Conservation (phyloP, 495 filamentous ascomycete species). For the Daldinia vernicosa region DNA sequence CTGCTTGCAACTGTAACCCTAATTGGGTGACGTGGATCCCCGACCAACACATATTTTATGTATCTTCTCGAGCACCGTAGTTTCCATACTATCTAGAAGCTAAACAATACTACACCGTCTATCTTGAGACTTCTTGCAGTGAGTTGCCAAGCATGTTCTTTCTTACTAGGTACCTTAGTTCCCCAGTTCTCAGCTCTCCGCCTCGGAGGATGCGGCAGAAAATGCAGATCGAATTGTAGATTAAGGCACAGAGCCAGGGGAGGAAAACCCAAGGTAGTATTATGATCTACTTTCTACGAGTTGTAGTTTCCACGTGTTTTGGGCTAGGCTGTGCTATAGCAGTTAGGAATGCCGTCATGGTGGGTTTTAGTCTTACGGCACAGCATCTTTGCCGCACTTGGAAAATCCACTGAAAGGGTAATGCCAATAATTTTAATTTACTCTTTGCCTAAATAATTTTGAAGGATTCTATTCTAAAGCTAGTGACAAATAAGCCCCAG, state of each 20-base stretch:
- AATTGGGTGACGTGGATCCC: too few relatives aligned
- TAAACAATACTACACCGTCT: not conserved
- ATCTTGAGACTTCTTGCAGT: not conserved
- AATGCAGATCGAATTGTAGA: not conserved
- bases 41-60: too few relatives aligned
- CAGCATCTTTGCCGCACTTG: not conserved
- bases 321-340: not conserved
- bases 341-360: not conserved
- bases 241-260: not conserved
- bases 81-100: not conserved
- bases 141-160: not conserved
- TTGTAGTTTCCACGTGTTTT: not conserved
- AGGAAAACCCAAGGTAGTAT: not conserved
- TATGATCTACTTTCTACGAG: not conserved
- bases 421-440: not conserved
- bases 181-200: not conserved
- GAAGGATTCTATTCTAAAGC: not conserved
- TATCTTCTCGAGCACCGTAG: not conserved
- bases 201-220: not conserved
- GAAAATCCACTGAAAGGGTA: not conserved
- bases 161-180: not conserved
- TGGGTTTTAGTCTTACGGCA: not conserved
- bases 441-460: not conserved
- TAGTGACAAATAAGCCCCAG: not conserved
- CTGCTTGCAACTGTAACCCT: too few relatives aligned